Base-by-base conservation (phyloP, 768 basidiomycete genomes). In the Rubroboletus pulcherrimus region DNA sequence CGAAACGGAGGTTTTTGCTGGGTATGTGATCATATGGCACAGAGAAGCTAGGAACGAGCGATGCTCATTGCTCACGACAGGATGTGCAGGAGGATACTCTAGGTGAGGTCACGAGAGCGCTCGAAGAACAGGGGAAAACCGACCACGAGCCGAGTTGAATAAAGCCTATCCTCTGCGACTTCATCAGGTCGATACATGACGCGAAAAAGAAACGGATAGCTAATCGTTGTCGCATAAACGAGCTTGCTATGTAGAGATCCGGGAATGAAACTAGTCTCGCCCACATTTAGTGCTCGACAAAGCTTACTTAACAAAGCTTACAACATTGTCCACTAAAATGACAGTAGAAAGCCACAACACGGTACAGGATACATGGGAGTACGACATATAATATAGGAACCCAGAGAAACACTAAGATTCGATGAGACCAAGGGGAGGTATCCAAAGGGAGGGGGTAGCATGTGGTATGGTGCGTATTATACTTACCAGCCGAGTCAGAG, bases 301-400 rank as follows among this genome's bases (percentile, higher is more conserved):
- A 35, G 31, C 14, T 29, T 60, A 3, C 14, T 29, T 60, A 3
- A 26, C 3, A 5, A 26, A 26, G 26, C 26, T 26, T 26, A 64
- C 64, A 63, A 48, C 49, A 63, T 49, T 41, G 47, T 42, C 34
- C 41, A 38, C 54, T 51, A 44, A 37, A 12, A 29, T 15, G 21
- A 49, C 8, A 26, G 10, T 26, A 50, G 46, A 61, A 53, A 47
- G 29, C 12, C n/a, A 52, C 43, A 45, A 52, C 49, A 57, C 26
- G 26, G 3, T 26, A 56, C 42, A 44, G 34, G 26, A 63, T 63
- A 54, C 61, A 62, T 42, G 49, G 15, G 42, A 24, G 24, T 42
- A 35, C 21, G 39, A 48, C 7, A 30, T 17, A 10, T 30, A 45
- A 56, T 21, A 40, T 15, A 35, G 4, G 33, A 41, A 11, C 54